A percentile compares a stretch with the other conserved stretches of the same genome.
phyloP scores from a whole-genome alignment of 176 grass and related monocot species.

The Carex kokanica region DNA sequence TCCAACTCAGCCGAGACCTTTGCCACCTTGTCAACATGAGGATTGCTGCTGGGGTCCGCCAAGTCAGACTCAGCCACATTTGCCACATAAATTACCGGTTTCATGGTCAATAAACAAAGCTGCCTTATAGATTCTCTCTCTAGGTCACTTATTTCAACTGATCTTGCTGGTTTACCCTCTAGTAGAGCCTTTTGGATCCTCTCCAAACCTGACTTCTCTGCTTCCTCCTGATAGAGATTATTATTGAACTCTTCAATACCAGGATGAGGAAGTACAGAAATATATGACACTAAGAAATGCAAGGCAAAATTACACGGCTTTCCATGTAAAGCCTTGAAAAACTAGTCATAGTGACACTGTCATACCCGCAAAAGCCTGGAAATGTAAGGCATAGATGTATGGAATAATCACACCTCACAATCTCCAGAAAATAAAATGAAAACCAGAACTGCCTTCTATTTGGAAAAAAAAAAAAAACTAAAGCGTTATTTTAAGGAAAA shows the following conservation, averaged over 20 bases:
- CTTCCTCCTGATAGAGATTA: conserved; percentile 58
- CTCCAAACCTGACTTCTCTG: conserved; percentile 72
- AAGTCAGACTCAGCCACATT: conserved; percentile 96
- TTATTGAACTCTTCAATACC: conserved; percentile 26
- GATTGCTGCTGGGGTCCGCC: conserved; percentile 65
- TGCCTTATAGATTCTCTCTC: conserved; percentile 84
- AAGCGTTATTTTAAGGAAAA: not conserved
- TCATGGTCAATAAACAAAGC: conserved; percentile 92
- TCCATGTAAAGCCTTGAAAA: not conserved
- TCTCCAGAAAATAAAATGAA: not conserved
- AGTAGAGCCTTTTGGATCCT: conserved; percentile 68
- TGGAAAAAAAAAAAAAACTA: not conserved
- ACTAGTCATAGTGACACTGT: not conserved
- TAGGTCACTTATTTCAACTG: conserved; percentile 75
- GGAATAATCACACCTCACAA: not conserved
- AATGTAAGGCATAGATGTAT: not conserved
- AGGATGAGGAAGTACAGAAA: not conserved
- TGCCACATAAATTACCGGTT: conserved; percentile 95
- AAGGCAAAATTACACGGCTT: not conserved
- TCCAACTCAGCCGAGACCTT: conserved; percentile 73
- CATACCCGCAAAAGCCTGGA: not conserved
- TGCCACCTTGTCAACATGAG: conserved; percentile 69
- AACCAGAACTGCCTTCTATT: not conserved
- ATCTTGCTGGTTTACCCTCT: conserved; percentile 84
- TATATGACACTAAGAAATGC: not conserved